Evolutionary conservation across 2,329 filamentous ascomycete genomes (phyloP).

Genomic region (Domatiomyces catenatus): DNA sequence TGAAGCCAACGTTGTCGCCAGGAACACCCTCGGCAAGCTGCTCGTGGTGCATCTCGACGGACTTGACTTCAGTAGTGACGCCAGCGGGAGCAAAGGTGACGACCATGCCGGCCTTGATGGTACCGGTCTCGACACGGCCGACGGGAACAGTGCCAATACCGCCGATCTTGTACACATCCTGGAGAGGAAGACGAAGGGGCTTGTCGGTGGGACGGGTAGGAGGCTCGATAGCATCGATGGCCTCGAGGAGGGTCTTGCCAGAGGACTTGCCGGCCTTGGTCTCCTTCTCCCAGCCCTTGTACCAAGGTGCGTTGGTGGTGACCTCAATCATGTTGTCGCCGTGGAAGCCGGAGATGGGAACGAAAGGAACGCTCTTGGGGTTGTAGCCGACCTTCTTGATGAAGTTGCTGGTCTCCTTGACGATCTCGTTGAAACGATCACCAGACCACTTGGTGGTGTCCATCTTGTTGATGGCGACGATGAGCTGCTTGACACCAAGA

Average conservation of each 20-base stretch:
- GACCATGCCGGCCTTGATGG: conserved; percentile 69
- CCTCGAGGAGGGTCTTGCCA: conserved; percentile 98
- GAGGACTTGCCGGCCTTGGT: conserved; percentile 69
- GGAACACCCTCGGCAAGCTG: conserved; percentile 88
- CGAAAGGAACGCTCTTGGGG: conserved; percentile 96
- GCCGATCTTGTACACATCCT: conserved; percentile 99
- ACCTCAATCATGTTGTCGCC: conserved; percentile 97
- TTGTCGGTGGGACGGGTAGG: conserved; percentile 93
- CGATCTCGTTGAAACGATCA: conserved; percentile 93
- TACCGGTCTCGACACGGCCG: conserved; percentile 99
- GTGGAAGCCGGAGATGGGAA: conserved; percentile 99
- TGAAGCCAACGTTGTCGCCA: conserved; percentile 99
- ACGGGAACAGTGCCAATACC: conserved; percentile 99
- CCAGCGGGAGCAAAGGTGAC: conserved; percentile 96
- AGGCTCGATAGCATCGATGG: conserved; percentile 89
- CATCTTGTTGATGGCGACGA: conserved; percentile 99
- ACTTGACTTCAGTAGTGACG: conserved; percentile 99
- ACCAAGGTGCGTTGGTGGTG: conserved; percentile 95
- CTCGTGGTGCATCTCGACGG: conserved; percentile 99
- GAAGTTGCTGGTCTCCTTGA: conserved; percentile 99
- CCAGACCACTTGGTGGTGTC: conserved; percentile 98
- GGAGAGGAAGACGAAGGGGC: conserved; percentile 98
- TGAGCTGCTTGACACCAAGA: conserved; percentile 99
- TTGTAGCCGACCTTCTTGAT: conserved; percentile 99
- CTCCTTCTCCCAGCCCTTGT: conserved; percentile 99